Base-by-base conservation (phyloP, 306 rosid species). In the Cajanus cajan region DNA sequence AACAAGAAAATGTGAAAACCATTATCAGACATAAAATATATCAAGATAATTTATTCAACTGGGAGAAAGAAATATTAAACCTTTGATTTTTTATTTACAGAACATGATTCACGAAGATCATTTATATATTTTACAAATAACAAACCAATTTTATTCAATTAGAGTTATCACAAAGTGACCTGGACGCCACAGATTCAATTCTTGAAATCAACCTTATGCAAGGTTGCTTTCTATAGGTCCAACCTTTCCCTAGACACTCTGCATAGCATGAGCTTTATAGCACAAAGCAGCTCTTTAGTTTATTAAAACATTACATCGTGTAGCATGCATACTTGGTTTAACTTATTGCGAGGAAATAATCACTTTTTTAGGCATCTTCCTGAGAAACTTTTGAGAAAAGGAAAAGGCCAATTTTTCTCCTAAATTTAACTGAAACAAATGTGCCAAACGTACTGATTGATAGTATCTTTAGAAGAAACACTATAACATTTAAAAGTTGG, bases 381-480 rank as follows among this genome's bases (percentile, higher is more conserved):
- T 2, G 8, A 19, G 51, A 37, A 7, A 39, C 33, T 66, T 66
- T 9, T 11, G 8, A 25, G 10, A 40, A 66, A 66, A 19, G 19
- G 4, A 2, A 36, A 36, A 34, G 14, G 21, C 14, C 36, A 8
- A 9, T 18, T n/a, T 65, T 41, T 7, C 12, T 13, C 52, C 10
- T 8, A 13, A 19, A 66, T 39, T 40, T 12, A 66, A 66, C 52
- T 22, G 55, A 41, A 43, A 21, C 73, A 67, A 41, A 41, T 16
- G 4, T 22, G 37, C 33, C 54, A 67, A 62, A 62, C 77, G 64
- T 66, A 55, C 44, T 36, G 24, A 47, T 34, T 71, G 55, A 66
- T 71, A 76, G 71, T 14, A 59, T 31, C 51, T 65, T 64, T 58
- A 33, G 34, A 76, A 57, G 68, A 65, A 76, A 59, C 76, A 41